Evolutionary conservation across 1,139 yeast species (phyloP), one percentile per base, ranked within the genome.

Genomic region (Zygoascus sp.): DNA sequence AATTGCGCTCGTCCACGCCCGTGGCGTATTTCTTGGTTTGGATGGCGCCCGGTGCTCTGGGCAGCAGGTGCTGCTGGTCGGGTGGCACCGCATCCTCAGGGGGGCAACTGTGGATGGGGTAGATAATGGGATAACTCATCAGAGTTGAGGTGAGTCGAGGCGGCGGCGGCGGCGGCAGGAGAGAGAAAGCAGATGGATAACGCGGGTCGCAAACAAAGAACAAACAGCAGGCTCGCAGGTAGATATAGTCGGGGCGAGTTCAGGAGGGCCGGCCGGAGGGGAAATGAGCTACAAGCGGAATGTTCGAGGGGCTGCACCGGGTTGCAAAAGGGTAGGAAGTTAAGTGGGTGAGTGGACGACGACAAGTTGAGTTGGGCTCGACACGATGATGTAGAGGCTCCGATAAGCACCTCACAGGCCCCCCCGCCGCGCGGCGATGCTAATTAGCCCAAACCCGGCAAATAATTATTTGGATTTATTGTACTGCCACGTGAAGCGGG

Each of bases 1-100:
- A 83, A 61, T 79, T 79, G 50, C 94, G 73, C 27, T 76, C 79
- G 53, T 87, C 94, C 28, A 83, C 80, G 8, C 87, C 79, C 15
- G 90, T 82, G 50, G 88, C 84, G 61, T 84, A 84, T 56, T 80
- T 80, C 52, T 78, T 73, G 59, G 28, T 40, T 30, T 30, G 37
- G 13, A 40, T 40, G 11, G 34, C 37, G 8, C 35, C 37, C 8
- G 43, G 37, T 5, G 13, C 16, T 19, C 37, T 32, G 25, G 35
- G 27, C 23, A 40, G 25, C 19, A 40, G 28, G n/a, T 13, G 37
- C 17, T 28, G 20, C 27, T 40, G 43, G 15, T 32, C 25, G 23
- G 43, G 43, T 40, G 45, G 40, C 40, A 34, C 45, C 19, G 25
- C n/a, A 13, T 17, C 16, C 13, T 28, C 40, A 17, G 36, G 40